Evolutionary conservation across 208 protist genomes (phyloP).

Genomic region (Leishmania tropica): DNA sequence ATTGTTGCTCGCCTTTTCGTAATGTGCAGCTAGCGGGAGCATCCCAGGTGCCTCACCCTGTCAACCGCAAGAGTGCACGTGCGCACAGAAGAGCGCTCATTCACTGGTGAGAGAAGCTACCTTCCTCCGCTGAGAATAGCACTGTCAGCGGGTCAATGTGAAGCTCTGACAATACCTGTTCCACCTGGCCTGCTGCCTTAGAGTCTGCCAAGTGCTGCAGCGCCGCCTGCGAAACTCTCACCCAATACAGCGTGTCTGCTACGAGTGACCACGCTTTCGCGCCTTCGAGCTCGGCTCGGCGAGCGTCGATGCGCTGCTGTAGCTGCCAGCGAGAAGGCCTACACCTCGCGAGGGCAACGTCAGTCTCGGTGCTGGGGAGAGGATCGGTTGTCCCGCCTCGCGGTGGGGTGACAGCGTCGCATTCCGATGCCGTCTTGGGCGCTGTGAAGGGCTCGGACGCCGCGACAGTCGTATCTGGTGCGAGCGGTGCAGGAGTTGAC

Average conservation of each 20-base stretch:
- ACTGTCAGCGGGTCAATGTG: constrained; percentile 18
- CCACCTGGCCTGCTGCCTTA: constrained; percentile 21
- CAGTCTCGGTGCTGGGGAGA: not conserved
- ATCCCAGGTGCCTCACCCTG: not conserved
- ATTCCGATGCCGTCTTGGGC: not conserved
- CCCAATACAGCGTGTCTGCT: constrained; percentile 32
- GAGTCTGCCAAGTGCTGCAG: constrained; percentile 15
- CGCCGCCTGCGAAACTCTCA: constrained; percentile 26
- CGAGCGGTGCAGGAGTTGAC: not conserved
- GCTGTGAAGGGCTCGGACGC: not conserved
- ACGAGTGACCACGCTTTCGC: constrained; percentile 8
- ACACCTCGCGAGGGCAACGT: not conserved
- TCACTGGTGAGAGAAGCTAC: constrained; percentile 20
- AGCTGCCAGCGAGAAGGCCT: not conserved
- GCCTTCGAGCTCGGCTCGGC: not conserved
- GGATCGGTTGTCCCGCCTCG: not conserved
- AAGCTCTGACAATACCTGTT: constrained; percentile 31
- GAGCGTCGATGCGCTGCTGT: not conserved
- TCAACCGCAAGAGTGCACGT: not conserved
- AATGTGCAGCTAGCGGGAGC: not conserved
- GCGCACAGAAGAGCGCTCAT: not conserved
- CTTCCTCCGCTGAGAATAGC: constrained; percentile 27
- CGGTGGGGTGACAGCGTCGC: not conserved
- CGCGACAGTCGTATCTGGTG: not conserved
- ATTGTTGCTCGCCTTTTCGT: not conserved